phyloP scores from a whole-genome alignment of 2,329 filamentous ascomycete genomes.

The Fonsecaea erecta region DNA sequence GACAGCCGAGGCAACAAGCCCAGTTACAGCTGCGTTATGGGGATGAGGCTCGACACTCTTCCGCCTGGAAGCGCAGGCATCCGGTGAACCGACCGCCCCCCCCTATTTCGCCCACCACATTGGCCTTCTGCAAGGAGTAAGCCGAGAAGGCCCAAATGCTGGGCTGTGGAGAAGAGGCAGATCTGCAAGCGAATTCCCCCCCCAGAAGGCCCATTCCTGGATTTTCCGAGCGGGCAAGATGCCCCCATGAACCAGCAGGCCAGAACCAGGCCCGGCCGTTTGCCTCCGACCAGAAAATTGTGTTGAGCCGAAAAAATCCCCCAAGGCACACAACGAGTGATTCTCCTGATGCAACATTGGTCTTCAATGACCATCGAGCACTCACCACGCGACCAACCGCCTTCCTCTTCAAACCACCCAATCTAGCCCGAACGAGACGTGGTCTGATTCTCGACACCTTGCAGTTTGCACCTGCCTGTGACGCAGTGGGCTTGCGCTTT shows the following conservation, averaged over 20 bases:
- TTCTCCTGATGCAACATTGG: not conserved
- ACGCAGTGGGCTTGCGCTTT: not conserved
- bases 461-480: constrained; percentile 1
- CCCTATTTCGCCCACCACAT: not conserved
- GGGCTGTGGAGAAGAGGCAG: constrained; percentile 12
- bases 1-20: constrained; percentile 14
- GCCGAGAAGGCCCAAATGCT: not conserved
- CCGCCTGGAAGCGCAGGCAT: not conserved
- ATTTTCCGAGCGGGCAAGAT: constrained; percentile 18
- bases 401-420: not conserved
- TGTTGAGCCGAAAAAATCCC: constrained; percentile 5
- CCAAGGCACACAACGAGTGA: constrained; percentile 1
- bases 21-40: not conserved
- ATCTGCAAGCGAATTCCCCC: not conserved
- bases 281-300: constrained; percentile 18
- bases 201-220: constrained; percentile 22
- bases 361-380: not conserved
- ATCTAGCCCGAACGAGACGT: constrained; percentile 18
- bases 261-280: not conserved
- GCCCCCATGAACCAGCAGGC: not conserved
- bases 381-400: constrained; percentile 19
- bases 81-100: not conserved
- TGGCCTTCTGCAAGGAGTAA: constrained; percentile 9
- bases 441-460: constrained; percentile 15
- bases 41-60: constrained; percentile 1